Evolutionary conservation across 129 eudicot genomes (phyloP).

Genomic region (Centrapalus pauciflorus): DNA sequence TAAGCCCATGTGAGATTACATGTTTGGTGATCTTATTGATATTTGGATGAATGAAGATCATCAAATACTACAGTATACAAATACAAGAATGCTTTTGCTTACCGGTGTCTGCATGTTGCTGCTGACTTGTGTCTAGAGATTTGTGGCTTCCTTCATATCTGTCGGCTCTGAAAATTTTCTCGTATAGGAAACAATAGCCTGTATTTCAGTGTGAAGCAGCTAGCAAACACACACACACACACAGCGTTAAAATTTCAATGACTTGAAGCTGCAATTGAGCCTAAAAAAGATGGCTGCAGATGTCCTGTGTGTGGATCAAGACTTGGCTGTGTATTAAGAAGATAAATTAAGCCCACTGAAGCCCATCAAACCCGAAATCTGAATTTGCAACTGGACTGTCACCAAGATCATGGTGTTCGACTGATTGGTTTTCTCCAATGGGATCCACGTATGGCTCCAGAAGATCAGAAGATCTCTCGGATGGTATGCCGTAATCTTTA

Average conservation of each 20-base stretch:
- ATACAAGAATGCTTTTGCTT: conserved; percentile 27
- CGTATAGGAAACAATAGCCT: conserved; percentile 2
- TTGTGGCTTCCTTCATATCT: conserved; percentile 5
- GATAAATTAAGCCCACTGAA: conserved; percentile 64
- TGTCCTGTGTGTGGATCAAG: conserved; percentile 13
- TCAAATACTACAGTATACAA: conserved; percentile 15
- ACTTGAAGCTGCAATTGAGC: conserved; percentile 21
- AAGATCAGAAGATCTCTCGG: conserved; percentile 79
- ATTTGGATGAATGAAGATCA: background rate
- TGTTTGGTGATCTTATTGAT: conserved; percentile 2
- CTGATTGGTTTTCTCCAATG: conserved; percentile 28
- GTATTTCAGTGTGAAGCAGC: background rate
- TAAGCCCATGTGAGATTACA: conserved; percentile 11
- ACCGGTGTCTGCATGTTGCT: conserved; percentile 2
- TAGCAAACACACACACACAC: too few relatives aligned
- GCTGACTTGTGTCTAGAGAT: background rate
- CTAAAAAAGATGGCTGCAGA: conserved; percentile 30
- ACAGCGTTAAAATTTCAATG: conserved; percentile 8
- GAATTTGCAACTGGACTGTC: conserved; percentile 67
- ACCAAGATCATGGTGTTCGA: conserved; percentile 46
- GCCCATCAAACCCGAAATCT: conserved; percentile 80
- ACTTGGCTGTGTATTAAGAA: background rate
- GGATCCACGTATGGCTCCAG: conserved; percentile 59
- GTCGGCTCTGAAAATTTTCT: background rate
- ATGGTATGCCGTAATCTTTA: conserved; percentile 78